Evolutionary conservation across 2,329 filamentous ascomycete species (phyloP).

Genomic region (Fusarium subglutinans): DNA sequence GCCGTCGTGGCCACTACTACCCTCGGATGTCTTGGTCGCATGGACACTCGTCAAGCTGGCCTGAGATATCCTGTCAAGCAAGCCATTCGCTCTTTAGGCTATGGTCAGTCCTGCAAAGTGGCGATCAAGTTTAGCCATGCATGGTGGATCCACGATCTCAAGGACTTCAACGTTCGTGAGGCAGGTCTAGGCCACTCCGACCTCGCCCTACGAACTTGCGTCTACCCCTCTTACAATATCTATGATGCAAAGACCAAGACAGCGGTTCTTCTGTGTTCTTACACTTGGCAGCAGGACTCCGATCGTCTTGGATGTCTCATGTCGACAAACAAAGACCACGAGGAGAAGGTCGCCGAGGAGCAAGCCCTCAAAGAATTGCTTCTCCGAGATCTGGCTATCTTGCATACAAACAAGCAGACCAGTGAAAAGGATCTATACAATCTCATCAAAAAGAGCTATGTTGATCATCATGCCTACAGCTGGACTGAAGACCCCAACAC

Average conservation of each 20-base stretch:
- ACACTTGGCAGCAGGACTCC: slow-evolving; percentile 14
- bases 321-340: background rate
- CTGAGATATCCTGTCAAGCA: slow-evolving; percentile 8
- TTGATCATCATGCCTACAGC: background rate
- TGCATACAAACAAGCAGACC: background rate
- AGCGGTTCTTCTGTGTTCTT: slow-evolving; percentile 7
- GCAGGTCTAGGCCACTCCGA: background rate
- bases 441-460: slow-evolving; percentile 3
- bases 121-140: slow-evolving; percentile 8
- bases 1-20: background rate
- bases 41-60: background rate
- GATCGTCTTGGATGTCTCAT: slow-evolving; percentile 1
- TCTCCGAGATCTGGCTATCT: background rate
- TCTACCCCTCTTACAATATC: slow-evolving; percentile 17
- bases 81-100: slow-evolving; percentile 9
- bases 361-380: background rate
- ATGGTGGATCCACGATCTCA: slow-evolving; percentile 12
- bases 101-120: slow-evolving; percentile 2
- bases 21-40: background rate
- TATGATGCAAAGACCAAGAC: background rate
- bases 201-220: background rate
- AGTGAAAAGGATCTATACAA: background rate
- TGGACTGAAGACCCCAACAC: slow-evolving; percentile 7
- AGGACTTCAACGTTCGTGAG: background rate
- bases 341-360: background rate